Conservation (phyloP, 257 asterid genomes). For the Rubia yunnanensis region DNA sequence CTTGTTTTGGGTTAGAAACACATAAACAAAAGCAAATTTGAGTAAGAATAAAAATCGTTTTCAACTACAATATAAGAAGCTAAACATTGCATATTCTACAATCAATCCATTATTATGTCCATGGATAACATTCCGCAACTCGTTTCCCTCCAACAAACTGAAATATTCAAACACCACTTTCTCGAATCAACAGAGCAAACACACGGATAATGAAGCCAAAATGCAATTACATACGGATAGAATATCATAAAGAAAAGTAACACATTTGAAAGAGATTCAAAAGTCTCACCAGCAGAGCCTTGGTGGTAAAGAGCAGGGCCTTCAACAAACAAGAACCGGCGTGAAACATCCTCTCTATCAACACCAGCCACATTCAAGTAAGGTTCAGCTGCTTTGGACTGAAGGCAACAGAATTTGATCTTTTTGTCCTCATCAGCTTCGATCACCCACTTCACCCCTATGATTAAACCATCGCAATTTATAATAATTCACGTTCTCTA, state of each 20-base stretch:
- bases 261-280: neutral
- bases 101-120: neutral
- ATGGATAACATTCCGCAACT: neutral
- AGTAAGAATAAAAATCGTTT: neutral
- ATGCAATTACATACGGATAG: neutral
- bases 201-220: neutral
- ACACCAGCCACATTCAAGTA: slow-evolving; percentile 61
- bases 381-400: slow-evolving; percentile 88
- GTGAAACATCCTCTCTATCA: slow-evolving; percentile 61
- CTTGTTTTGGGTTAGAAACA: neutral
- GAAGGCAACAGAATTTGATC: slow-evolving; percentile 87
- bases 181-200: neutral
- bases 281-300: slow-evolving; percentile 67
- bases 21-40: neutral
- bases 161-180: neutral
- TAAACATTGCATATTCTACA: neutral
- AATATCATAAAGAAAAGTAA: neutral
- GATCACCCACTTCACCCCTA: slow-evolving; percentile 86
- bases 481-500: neutral
- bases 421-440: slow-evolving; percentile 57
- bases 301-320: slow-evolving; percentile 74
- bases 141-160: neutral
- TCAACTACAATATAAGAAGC: neutral
- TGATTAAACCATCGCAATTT: slow-evolving; percentile 11
- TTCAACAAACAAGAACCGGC: slow-evolving; percentile 75